phyloP scores from a whole-genome alignment of 306 rosid genomes.

The Sechiopsis laciniata region DNA sequence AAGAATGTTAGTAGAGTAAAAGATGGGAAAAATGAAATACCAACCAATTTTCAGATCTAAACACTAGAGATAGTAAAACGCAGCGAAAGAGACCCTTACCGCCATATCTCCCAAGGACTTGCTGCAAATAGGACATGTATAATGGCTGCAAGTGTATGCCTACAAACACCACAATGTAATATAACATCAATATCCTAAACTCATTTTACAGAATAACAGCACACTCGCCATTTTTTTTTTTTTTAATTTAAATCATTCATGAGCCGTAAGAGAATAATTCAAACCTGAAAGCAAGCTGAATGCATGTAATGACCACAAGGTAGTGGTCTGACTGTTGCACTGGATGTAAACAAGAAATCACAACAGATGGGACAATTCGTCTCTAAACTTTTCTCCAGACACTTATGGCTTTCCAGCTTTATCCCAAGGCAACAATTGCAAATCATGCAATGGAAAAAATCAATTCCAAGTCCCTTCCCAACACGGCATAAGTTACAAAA shows the following conservation, averaged over 20 bases:
- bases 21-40: too few species aligned
- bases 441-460: slow-evolving; percentile 92
- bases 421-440: slow-evolving; percentile 97
- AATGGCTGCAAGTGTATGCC: slow-evolving; percentile 97
- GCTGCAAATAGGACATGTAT: slow-evolving; percentile 98
- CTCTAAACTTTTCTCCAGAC: slow-evolving; percentile 91
- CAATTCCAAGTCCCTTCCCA: slow-evolving; percentile 92
- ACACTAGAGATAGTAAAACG: too few species aligned
- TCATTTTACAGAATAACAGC: slow-evolving; percentile 12
- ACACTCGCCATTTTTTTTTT: too few species aligned
- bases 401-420: slow-evolving; percentile 74
- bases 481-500: slow-evolving; percentile 97
- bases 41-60: too few species aligned
- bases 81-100: too few species aligned
- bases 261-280: slow-evolving; percentile 3
- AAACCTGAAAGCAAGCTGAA: slow-evolving; percentile 99
- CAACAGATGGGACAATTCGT: slow-evolving; percentile 98
- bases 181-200: neutral
- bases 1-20: too few species aligned
- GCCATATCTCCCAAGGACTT: slow-evolving; percentile 99
- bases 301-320: slow-evolving; percentile 99
- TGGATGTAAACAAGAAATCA: slow-evolving; percentile 87
- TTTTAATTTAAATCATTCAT: neutral
- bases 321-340: slow-evolving; percentile 86
- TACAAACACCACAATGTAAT: slow-evolving; percentile 29